Percentiles rank a stretch among this genome's conserved stretches.
These are phyloP conservation scores for Pseudozyma pruni DNA, from an alignment of 1,284 basidiomycete species.

Conservation along the genomic window DNA sequence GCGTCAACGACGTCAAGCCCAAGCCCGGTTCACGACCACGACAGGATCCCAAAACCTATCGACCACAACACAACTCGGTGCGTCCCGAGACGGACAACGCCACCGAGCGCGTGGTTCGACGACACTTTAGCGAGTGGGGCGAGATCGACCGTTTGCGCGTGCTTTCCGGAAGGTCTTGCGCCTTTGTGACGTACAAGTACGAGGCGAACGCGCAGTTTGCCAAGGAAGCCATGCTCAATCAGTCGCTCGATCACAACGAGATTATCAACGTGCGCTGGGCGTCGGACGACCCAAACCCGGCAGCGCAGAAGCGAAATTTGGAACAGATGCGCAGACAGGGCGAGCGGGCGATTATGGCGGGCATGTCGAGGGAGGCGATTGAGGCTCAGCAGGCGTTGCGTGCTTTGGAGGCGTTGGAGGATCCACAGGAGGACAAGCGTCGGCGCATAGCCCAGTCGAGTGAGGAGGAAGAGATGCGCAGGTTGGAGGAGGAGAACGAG, in stretches of 20 bases:
- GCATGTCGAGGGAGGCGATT: conserved; percentile 47
- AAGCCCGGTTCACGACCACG: conserved; percentile 20
- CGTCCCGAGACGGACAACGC: conserved; percentile 45
- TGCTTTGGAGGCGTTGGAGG: conserved; percentile 44
- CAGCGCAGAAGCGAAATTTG: conserved; percentile 50
- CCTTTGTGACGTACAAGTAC: conserved; percentile 92
- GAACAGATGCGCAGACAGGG: conserved; percentile 51
- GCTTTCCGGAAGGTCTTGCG: conserved; percentile 91
- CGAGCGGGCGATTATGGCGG: conserved; percentile 51
- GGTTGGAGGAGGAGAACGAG: conserved; percentile 62
- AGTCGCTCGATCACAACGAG: conserved; percentile 96
- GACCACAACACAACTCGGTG: conserved; percentile 50
- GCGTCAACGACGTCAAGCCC: conserved; percentile 28
- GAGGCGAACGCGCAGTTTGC: conserved; percentile 92
- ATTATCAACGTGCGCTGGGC: conserved; percentile 78
- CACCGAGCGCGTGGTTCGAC: conserved; percentile 58
- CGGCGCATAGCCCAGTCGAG: conserved; percentile 35
- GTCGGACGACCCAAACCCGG: conserved; percentile 63
- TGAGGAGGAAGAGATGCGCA: conserved; percentile 55
- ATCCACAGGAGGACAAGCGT: conserved; percentile 46
- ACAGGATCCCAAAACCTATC: conserved; percentile 39
- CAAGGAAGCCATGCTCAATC: conserved; percentile 98
- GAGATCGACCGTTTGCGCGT: conserved; percentile 91
- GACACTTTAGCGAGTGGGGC: conserved; percentile 97
- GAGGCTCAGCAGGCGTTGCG: conserved; percentile 49